Conservation (phyloP, 139 green algal species). For the Chlamydomonas schloesseri region DNA sequence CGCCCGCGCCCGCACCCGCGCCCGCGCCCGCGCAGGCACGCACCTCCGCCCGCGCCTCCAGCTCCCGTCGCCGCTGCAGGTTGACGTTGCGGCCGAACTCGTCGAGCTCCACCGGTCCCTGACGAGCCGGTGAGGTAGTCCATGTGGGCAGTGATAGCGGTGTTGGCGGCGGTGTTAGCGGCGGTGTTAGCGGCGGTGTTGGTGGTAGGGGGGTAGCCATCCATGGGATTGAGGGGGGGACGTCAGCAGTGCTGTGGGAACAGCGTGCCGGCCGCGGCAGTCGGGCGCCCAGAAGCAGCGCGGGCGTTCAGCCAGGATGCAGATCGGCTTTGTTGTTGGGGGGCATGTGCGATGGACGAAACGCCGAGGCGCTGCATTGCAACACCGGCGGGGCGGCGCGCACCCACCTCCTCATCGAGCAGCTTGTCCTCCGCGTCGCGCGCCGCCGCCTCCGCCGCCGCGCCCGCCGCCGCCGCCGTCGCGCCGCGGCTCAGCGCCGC, state of each 20-base stretch:
- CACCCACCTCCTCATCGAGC: slow-evolving; percentile 24
- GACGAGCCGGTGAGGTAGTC: no score
- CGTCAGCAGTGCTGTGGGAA: no score
- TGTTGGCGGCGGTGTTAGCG: neutral
- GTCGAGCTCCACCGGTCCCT: slow-evolving; percentile 73
- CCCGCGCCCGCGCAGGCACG: neutral
- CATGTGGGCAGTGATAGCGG: no score
- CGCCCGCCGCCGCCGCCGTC: neutral
- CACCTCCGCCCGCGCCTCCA: slow-evolving; percentile 35
- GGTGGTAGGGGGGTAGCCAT: no score
- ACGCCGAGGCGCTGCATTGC: no score
- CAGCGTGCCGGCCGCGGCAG: no score
- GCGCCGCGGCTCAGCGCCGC: slow-evolving; percentile 67
- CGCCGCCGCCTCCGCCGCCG: slow-evolving; percentile 10
- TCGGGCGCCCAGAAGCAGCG: no score
- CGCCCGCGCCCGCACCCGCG: neutral
- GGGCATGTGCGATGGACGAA: no score
- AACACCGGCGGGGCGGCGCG: no score
- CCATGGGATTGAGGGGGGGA: no score
- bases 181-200: neutral
- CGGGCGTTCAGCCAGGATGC: no score
- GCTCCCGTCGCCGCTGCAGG: slow-evolving; percentile 64
- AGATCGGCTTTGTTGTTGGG: no score
- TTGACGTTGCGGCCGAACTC: slow-evolving; percentile 92
- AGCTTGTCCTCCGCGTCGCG: slow-evolving; percentile 26